Evolutionary conservation across 2,329 filamentous ascomycete genomes (phyloP).

Genomic region (Lachnellula willkommii): DNA sequence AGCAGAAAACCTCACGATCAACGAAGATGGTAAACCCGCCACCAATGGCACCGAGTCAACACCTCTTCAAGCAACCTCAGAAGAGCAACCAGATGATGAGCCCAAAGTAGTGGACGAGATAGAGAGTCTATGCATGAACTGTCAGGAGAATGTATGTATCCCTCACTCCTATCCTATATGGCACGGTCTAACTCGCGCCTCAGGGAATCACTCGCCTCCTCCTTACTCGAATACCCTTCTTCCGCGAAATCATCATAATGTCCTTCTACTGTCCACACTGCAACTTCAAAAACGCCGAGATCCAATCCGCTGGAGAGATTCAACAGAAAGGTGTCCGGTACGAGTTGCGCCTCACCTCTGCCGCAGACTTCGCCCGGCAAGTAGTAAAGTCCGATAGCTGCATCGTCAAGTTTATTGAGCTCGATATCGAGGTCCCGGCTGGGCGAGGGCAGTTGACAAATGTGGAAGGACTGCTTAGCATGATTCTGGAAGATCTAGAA

Average conservation of each 20-base stretch:
- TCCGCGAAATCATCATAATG: conserved; percentile 96
- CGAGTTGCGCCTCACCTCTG: conserved; percentile 68
- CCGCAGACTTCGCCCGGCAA: conserved; percentile 74
- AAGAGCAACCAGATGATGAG: conserved; percentile 35
- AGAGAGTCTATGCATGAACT: conserved; percentile 84
- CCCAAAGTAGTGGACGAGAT: conserved; percentile 59
- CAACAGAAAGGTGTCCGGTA: conserved; percentile 85
- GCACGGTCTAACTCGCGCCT: background rate
- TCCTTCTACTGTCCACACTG: conserved; percentile 93
- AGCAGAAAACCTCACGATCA: conserved; percentile 46
- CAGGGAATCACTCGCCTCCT: conserved; percentile 82
- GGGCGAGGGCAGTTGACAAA: conserved; percentile 91
- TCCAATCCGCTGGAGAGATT: conserved; percentile 86
- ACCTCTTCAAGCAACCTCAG: background rate
- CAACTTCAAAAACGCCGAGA: conserved; percentile 83
- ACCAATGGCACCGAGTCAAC: conserved; percentile 14
- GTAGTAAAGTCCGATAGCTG: conserved; percentile 90
- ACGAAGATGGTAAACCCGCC: conserved; percentile 32
- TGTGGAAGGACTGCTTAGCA: conserved; percentile 78
- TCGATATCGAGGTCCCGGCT: conserved; percentile 88
- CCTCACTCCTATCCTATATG: background rate
- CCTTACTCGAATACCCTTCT: conserved; percentile 90
- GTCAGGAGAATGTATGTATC: conserved; percentile 62
- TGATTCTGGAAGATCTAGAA: conserved; percentile 74
- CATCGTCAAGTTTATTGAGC: conserved; percentile 78